Base-by-base conservation (phyloP, 805 yeast species). In the Ogataea paraovalis region DNA sequence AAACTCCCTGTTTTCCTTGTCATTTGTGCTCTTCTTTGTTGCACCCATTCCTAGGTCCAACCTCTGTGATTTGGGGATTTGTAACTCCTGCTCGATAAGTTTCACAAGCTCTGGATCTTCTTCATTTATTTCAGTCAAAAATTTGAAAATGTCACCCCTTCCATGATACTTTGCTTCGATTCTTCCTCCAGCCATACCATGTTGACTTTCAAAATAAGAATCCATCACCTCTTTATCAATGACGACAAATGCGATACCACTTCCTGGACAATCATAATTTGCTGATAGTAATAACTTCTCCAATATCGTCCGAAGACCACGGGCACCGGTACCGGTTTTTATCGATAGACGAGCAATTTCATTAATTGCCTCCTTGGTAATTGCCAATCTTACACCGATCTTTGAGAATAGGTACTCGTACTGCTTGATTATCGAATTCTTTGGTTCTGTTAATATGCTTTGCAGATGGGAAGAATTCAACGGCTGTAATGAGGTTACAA, bases 231-330 rank as follows among this genome's bases (percentile, higher is more conserved):
- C 68, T 38, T 66, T 66, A 48, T 75, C 75, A 14, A 80, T 65
- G 9, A 80, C 59, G 1, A 79, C 83, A 57, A 70, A 78, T 19
- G 73, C 61, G 8, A 76, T 68, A 0, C 79, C 77, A 21, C 82
- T 74, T n/a, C 74, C 81, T 0, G 84, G 84, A 54, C 82, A 76
- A 42, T 79, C 84, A 58, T 73, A 80, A 56, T 79, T 80, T 4
- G 78, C 79, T 40, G 71, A 69, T 16, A 79, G 59, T 20, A 79
- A 57, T 16, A 79, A 48, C 46, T 76, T 70, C 48, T 79, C 84
- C 73, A 80, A 67, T 4, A 79, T 74, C 1, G 79, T 75, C 52
- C 82, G 66, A 25, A 80, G 57, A 0, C 85, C 85, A 55, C 85
- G 68, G 0, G 85, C 85, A 27, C 85, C 85, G 0, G 83, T 79